Conservation (phyloP, 75 land plant species). For the Sequoia sempervirens region DNA sequence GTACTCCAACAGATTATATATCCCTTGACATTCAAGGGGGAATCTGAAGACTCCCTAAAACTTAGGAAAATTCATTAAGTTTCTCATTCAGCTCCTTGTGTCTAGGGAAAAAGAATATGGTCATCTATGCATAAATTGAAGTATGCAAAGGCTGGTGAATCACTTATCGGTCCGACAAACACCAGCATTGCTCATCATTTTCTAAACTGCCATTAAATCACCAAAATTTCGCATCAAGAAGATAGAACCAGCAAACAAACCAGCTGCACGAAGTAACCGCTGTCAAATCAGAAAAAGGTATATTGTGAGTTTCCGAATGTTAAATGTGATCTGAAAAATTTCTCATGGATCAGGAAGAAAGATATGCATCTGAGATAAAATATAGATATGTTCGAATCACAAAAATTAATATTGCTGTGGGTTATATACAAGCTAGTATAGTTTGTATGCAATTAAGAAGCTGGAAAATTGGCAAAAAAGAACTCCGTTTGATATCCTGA, state of each 20-base stretch:
- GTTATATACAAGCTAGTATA: background rate
- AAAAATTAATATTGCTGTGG: background rate
- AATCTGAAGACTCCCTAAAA: background rate
- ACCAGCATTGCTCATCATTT: background rate
- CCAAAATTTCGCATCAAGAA: conserved; percentile 75
- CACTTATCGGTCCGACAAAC: background rate
- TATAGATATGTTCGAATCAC: background rate
- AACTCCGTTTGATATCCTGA: background rate
- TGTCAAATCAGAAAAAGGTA: conserved; percentile 21
- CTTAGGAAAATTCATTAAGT: background rate
- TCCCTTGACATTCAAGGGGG: background rate
- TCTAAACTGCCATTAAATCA: conserved; percentile 61
- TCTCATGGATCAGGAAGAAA: background rate
- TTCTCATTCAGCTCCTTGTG: background rate
- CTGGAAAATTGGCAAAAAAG: background rate
- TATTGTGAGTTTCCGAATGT: background rate
- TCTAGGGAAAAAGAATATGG: background rate
- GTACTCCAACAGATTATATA: background rate
- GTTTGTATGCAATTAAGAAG: background rate
- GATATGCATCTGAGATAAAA: background rate
- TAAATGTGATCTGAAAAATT: background rate
- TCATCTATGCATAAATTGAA: background rate
- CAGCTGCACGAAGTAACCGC: conserved; percentile 64
- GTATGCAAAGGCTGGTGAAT: background rate
- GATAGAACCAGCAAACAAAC: conserved; percentile 66